Evolutionary conservation across 805 yeast species (phyloP), one percentile per base, ranked within the genome.

Genomic region (Crinitomyces ghanaensis): DNA sequence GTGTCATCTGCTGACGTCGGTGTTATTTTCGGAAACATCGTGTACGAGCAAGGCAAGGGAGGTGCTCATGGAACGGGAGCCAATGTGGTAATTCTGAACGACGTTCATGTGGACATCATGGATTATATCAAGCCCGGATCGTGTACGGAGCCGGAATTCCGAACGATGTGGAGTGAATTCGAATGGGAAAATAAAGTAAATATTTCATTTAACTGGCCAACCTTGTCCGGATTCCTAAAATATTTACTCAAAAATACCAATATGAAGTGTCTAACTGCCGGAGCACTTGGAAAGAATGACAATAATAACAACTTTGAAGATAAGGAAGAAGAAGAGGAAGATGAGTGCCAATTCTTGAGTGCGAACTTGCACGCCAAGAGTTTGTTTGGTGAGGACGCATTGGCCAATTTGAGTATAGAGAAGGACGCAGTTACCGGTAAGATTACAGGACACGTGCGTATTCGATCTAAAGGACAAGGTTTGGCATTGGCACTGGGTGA

Each of bases 111-210:
- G 38, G 95, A 91, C 56, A 82, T 91, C 34, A 83, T 91, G 85
- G 97, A 91, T 59, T 91, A 91, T 62, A 85, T 91, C 57, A 84
- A 83, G 56, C 96, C 98, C 14, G 91, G 93, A n/a, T 69, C 72
- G 16, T 82, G 94, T 56, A 64, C 85, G 11, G 97, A 88, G 60
- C 73, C 76, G 28, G 79, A 73, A 46, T 91, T 91, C 80, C 80
- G 98, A 53, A 72, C 76, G 50, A 88, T 86, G 97, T 91, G 99
- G 99, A 84, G 85, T 56, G 96, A 86, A 56, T 91, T 93, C 54
- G 99, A 91, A 62, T 91, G 98, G 98, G 98, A 91, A 60, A 91
- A 91, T 65, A 91, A 91, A 65, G 86, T 91, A 47, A 81, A 86
- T 39, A 81, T 91, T 54, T 40, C 51, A 23, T 40, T 50, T 16